Base-by-base conservation (phyloP, 75 land plant genomes). In the Isoetes taiwanensis region DNA sequence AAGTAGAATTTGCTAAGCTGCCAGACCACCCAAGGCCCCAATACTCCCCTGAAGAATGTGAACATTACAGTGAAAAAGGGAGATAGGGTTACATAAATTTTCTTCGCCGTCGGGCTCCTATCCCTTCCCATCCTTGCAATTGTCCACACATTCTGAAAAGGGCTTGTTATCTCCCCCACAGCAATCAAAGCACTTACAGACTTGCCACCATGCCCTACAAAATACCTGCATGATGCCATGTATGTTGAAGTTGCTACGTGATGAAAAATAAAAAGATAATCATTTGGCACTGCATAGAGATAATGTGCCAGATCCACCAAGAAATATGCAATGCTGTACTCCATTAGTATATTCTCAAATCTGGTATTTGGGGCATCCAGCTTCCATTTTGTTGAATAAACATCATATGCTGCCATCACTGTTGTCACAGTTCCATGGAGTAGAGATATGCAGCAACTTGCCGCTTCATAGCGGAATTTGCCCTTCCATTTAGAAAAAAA, bases 191-290 rank as follows among this genome's bases (percentile, higher is more conserved):
- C 62, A 55, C 84, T 72, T 1, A 84, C 56, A 1, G 90, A 77
- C 42, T 31, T 58, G 1, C 77, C 85, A 11, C 96, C 96, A 32
- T 77, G 80, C 5, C 43, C 57, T 0, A 58, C 77, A n/a, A 72
- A 39, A 65, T 70, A 89, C 1, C 80, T 71, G 41, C 96, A 85
- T 21, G 86, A 78, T 31, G 68, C 6, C 75, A 85, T 81, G 50
- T 81, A 84, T 28, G 75, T 79, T 54, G 71, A 59, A 0, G 90
- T 85, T 30, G 83, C 90, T 16, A 89, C 4, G 41, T 89, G 96
- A 58, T 89, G 96, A 28, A 58, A 76, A 34, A 89, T 81, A 79
- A 89, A 89, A 63, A 76, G 76, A n/a, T n/a, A n/a, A n/a, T n/a
- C n/a, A n/a, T n/a, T n/a, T n/a, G n/a, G n/a, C n/a, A n/a, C n/a